A percentile compares a stretch with the other conserved stretches of the same genome.
Conservation (phyloP, 208 protist species). For the Leptomonas seymouri region DNA sequence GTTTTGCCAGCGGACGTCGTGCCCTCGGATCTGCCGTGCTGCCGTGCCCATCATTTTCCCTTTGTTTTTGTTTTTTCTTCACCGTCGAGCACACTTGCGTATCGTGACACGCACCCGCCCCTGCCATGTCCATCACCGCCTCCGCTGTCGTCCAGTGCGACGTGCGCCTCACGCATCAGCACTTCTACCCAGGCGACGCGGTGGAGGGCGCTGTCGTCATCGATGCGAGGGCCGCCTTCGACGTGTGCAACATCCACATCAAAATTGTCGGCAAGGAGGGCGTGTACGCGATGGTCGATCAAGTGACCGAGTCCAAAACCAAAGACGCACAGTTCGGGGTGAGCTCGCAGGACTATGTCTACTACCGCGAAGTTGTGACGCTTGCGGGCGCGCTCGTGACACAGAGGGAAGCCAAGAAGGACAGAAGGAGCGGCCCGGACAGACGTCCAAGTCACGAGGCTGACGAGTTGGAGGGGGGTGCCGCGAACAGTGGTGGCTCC, state of each 20-base stretch:
- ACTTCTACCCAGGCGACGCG: conserved; percentile 29
- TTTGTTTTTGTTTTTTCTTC: no score
- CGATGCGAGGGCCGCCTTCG: conserved; percentile 1
- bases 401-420: neutral
- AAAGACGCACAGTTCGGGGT: conserved; percentile 28
- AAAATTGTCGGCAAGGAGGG: conserved; percentile 37
- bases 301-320: conserved; percentile 30
- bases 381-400: conserved; percentile 30
- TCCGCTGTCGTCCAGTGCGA: conserved; percentile 5
- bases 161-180: conserved; percentile 12
- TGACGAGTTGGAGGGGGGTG: neutral
- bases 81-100: no score
- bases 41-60: no score
- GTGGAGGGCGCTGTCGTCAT: conserved; percentile 28
- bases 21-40: no score
- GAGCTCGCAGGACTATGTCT: conserved; percentile 38
- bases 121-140: neutral
- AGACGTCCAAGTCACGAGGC: neutral
- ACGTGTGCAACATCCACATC: conserved; percentile 29
- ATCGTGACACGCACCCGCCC: neutral
- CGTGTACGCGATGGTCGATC: conserved; percentile 32
- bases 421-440: neutral
- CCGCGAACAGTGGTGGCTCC: neutral
- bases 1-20: no score
- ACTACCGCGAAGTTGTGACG: conserved; percentile 40